Base-by-base conservation (phyloP, 352 stramenopile species). In the Globisporangium okanoganense region DNA sequence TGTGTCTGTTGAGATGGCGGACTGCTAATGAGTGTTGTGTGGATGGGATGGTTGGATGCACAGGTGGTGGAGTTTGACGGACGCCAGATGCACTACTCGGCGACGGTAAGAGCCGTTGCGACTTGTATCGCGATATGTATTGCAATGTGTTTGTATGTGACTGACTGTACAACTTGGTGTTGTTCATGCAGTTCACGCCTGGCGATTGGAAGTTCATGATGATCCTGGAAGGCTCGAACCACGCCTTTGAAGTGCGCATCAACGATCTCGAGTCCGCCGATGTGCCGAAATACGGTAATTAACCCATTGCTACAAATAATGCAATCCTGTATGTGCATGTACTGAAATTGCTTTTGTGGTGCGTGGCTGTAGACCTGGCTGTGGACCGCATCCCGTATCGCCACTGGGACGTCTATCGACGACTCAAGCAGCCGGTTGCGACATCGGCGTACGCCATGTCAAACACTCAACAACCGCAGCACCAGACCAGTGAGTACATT, bases 261-360 rank as follows among this genome's bases (percentile, higher is more conserved):
- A 92, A 93, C 52, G 85, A 95, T 49, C 63, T 90, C 36, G 85
- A 93, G 62, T 76, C 76, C 4, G 64, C 40, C 1, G 82, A 92
- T 4, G 73, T 91, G n/a, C 83, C 85, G 40, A 93, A 93, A 82
- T 95, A 95, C 72, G 82, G 82, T 92, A 64, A 27, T 64, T n/a
- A n/a, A n/a, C n/a, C n/a, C n/a, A n/a, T n/a, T n/a, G n/a, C n/a
- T n/a, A n/a, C n/a, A n/a, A n/a, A n/a, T n/a, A n/a, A n/a, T n/a
- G n/a, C n/a, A n/a, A n/a, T n/a, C n/a, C n/a, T n/a, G n/a, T 52
- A 14, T 7, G 13, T 48, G 29, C 3, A 13, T 40, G 27, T 56
- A 1, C 8, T 18, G 12, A 31, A 29, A 5, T 55, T 2, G 0
- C 4, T 1, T 13, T 65, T 41, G 16, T n/a, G 47, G 8, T 24